Evolutionary conservation across 73 alveolate genomes (phyloP), one percentile per base, ranked within the genome.

Genomic region (Paramecium sexaurelia): DNA sequence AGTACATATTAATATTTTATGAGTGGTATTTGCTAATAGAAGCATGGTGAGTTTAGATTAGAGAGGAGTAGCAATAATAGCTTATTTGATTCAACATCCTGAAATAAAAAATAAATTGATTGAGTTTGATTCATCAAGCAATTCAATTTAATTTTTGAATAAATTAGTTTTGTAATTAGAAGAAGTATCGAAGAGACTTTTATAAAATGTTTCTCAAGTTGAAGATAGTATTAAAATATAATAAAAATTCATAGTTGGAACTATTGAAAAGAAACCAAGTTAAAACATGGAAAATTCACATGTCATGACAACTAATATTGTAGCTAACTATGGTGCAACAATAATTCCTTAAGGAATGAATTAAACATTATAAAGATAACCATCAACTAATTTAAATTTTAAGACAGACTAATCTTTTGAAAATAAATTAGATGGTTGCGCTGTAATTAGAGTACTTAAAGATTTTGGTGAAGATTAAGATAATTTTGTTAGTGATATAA

Each of bases 31-130:
- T 61, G 83, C 83, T 11, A 61, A 61, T 24, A 24, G 83, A 10
- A 61, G 83, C 13, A 61, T 61, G 83, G 83, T 61, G 47, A 61
- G 83, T 61, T 61, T 61, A 61, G 83, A 61, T 29, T 61, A 61
- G 17, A 61, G 43, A 61, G 83, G 83, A 29, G 83, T 61, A 26
- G 39, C 39, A 61, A 61, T 61, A 0, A 61, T 61, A 2, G 83
- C 43, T 6, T 61, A 61, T 61, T 61, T 61, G 51, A 61, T 61
- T 3, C 47, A 26, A 61, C 83, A 61, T 61, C 43, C 39, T 29
- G 83, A 61, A 61, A 61, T 61, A 0, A 61, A 61, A 61, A 26
- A 61, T 13, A 26, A 61, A 61, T 61, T 61, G 51, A 13, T 26
- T 9, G 11, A 2, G 7, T 61, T 29, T 61, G 83, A 61, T 61